Evolutionary conservation across 2,329 filamentous ascomycete genomes (phyloP).

Genomic region (Lojkania enalia): DNA sequence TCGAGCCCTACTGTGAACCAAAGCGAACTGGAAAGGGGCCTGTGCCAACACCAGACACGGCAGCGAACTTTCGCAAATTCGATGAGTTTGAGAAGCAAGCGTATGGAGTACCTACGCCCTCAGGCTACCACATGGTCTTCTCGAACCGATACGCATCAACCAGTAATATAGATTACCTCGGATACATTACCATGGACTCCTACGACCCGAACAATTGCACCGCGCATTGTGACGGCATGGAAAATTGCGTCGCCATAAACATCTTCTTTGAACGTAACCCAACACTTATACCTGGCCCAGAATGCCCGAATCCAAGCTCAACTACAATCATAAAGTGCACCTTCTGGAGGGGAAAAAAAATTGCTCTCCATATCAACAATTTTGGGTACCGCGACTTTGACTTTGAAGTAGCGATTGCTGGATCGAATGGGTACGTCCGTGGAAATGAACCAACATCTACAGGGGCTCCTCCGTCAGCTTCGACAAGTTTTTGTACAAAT

Average conservation of each 20-base stretch:
- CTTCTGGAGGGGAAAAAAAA: slow-evolving; percentile 28
- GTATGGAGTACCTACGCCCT: slow-evolving; percentile 24
- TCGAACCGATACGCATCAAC: slow-evolving; percentile 29
- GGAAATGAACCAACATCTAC: too few species aligned
- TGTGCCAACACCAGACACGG: slow-evolving; percentile 10
- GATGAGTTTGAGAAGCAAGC: slow-evolving; percentile 15
- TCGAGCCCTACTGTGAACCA: slow-evolving; percentile 9
- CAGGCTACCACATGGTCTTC: slow-evolving; percentile 29
- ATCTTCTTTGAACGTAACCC: slow-evolving; percentile 31
- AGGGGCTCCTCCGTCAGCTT: too few species aligned
- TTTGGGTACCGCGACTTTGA: slow-evolving; percentile 18
- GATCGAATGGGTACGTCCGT: slow-evolving; percentile 19
- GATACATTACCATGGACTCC: slow-evolving; percentile 20
- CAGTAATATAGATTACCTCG: slow-evolving; percentile 22
- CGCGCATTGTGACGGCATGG: slow-evolving; percentile 17
- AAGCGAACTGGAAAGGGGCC: slow-evolving; percentile 11
- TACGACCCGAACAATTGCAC: slow-evolving; percentile 36
- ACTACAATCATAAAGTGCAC: slow-evolving; percentile 30
- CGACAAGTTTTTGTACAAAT: too few species aligned
- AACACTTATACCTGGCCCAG: slow-evolving; percentile 9
- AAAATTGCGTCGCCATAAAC: slow-evolving; percentile 25
- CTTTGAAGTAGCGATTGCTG: slow-evolving; percentile 19
- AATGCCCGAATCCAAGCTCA: slow-evolving; percentile 20
- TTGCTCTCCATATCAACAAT: slow-evolving; percentile 23
- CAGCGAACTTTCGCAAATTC: slow-evolving; percentile 21